Base-by-base conservation (phyloP, 306 rosid species). In the Gleditsia sinensis region DNA sequence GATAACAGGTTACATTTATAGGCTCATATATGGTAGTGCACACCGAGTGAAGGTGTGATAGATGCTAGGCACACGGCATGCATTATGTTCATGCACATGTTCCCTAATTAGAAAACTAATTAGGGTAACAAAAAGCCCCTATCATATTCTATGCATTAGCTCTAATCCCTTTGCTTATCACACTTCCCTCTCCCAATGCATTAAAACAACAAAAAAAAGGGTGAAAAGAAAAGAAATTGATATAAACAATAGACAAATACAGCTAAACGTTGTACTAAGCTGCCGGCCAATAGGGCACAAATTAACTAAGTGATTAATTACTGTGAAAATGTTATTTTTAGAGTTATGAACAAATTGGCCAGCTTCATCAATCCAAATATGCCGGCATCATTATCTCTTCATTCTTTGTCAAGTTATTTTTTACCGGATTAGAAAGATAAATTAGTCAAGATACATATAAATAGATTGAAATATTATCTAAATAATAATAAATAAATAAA, bases 221-320 rank as follows among this genome's bases (percentile, higher is more conserved):
- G n/a, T 43, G 0, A 19, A 28, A 61, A 36, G 0, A 11, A 60
- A 33, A 17, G 43, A 39, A 34, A 54, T 23, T 24, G 36, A 55
- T 36, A 28, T 28, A 51, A 69, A 62, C 17, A 59, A 28, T 45
- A 14, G 71, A 74, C 77, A 59, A 36, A 70, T 51, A 86, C 96
- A 86, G 89, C 86, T 79, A 85, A 85, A 80, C 61, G 70, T 24
- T 62, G 84, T 80, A 76, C 81, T 57, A 54, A 74, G 76, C 37
- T 81, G 92, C 94, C 84, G 90, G 90, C 89, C 62, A 72, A 68
- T 78, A 57, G 89, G 79, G 81, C 78, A 82, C 85, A 79, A 55
- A 75, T 76, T 43, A 33, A 83, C 49, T 42, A 11, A 67, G 75
- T 69, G 75, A 50, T 68, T 49, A 40, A 82, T 73, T 62, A 55